A percentile compares a stretch with the other conserved stretches of the same genome.
phyloP scores from a whole-genome alignment of 768 basidiomycete species.

The Leccinum olivaceopallidum region DNA sequence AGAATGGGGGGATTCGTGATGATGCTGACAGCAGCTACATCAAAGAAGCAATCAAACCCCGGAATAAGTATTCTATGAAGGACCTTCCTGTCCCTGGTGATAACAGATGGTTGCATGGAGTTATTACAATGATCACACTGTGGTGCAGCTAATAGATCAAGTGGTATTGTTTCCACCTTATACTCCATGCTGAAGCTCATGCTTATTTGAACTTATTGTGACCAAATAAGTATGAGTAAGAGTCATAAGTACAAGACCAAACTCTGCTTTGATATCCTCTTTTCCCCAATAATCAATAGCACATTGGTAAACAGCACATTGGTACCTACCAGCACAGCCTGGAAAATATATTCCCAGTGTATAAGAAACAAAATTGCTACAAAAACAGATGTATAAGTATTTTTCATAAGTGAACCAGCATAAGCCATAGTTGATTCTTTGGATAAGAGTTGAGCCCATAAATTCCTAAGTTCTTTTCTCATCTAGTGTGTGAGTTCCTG shows the following conservation, averaged over 20 bases:
- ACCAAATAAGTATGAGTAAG: background rate
- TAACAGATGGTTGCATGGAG: background rate
- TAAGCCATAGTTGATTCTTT: no score
- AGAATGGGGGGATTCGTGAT: background rate
- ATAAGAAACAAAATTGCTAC: no score
- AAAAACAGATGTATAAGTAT: no score
- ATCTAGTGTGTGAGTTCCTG: no score
- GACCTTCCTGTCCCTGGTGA: background rate
- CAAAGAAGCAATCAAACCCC: background rate
- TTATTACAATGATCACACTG: background rate
- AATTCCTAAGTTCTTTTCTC: no score
- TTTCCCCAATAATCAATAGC: no score
- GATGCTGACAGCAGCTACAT: background rate
- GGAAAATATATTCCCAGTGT: no score
- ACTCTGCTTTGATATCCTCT: no score
- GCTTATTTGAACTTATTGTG: background rate
- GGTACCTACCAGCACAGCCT: no score
- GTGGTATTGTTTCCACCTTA: background rate
- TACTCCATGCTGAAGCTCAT: background rate
- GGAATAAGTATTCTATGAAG: background rate
- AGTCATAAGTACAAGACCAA: background rate
- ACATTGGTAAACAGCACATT: no score
- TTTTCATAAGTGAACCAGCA: no score
- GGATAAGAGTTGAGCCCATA: no score
- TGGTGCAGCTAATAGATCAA: background rate